Evolutionary conservation across 371 early-diverging fungal genomes (phyloP), one percentile per base, ranked within the genome.

Genomic region (Phascolomyces articulosus): DNA sequence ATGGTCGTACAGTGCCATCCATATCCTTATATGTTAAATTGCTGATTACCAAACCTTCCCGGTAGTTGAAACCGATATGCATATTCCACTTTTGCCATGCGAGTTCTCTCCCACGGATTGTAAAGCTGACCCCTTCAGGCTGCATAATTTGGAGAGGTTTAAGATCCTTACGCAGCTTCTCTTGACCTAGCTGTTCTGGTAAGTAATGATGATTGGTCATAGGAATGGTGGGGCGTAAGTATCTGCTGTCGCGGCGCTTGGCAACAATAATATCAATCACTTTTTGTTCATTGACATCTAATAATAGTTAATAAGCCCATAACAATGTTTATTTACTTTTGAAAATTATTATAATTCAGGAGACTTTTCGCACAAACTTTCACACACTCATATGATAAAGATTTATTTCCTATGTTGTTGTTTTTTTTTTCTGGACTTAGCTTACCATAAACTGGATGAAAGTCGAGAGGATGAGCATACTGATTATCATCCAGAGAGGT

Each of bases 41-140:
- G 38, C 75, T 73, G 15, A 83, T 67, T 1, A 83, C 81, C 16
- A 83, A 57, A 60, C 83, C 83, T 63, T 83, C 83, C 58, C 83
- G 83, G 49, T 76, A 78, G 57, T 80, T 80, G 72, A 80, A 75
- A 18, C 69, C 68, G 47, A 83, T 71, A 41, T 72, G 74, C 66
- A 83, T 60, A 24, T 75, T 75, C 77, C 77, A 83, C 62, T 83
- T 83, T 73, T 83, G 81, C 83, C 83, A 83, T 38, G 69, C 71
- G 24, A 83, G 67, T 58, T 74, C 72, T 41, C 67, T 69, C 20
- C 78, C 82, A 11, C 67, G 69, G 7, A 83, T 71, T 53, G 63
- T 71, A 62, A 83, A 83, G 41, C 77, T 77, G 31, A 81, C 79
- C 59, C 83, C 83, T 58, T 80, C 68, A 26, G 83, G 83, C 58